These are phyloP conservation scores for Vaucheria bursata DNA, from an alignment of 352 stramenopile genomes.

Conservation along the genomic window DNA sequence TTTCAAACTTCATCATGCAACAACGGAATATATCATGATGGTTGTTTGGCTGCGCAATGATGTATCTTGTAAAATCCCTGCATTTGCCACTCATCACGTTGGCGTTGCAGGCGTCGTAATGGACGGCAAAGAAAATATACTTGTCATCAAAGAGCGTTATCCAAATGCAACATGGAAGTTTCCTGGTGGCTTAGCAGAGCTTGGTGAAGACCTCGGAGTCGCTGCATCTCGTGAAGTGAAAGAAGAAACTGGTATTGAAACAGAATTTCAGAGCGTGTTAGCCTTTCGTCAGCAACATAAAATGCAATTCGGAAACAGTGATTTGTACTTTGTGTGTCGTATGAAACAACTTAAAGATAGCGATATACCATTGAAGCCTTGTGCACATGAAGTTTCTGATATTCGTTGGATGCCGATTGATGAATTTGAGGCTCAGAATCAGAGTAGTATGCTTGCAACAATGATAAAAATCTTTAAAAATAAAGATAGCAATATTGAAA, in stretches of 20 bases:
- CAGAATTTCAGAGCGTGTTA: slow-evolving; percentile 43
- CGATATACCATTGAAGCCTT: slow-evolving; percentile 23
- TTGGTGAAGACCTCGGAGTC: slow-evolving; percentile 49
- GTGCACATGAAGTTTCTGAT: slow-evolving; percentile 49
- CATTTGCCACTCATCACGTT: slow-evolving; percentile 50
- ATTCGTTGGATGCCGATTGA: slow-evolving; percentile 51
- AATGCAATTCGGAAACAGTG: slow-evolving; percentile 47
- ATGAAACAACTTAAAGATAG: slow-evolving; percentile 17
- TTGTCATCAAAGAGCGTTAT: slow-evolving; percentile 46
- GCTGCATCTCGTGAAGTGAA: slow-evolving; percentile 49
- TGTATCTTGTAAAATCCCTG: slow-evolving; percentile 48
- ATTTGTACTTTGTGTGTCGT: slow-evolving; percentile 53
- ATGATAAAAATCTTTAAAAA: background rate
- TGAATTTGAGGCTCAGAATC: slow-evolving; percentile 44
- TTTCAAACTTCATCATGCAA: slow-evolving; percentile 48
- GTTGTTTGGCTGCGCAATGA: slow-evolving; percentile 47
- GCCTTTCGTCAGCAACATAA: slow-evolving; percentile 50
- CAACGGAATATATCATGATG: slow-evolving; percentile 49
- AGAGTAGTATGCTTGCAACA: background rate
- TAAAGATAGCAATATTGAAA: background rate
- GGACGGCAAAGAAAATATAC: slow-evolving; percentile 23
- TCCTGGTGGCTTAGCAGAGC: slow-evolving; percentile 48
- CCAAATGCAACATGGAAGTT: slow-evolving; percentile 48
- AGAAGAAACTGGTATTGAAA: slow-evolving; percentile 50
- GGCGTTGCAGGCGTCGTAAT: slow-evolving; percentile 47